A percentile compares a stretch with the other conserved stretches of the same genome.
Evolutionary conservation across 805 yeast genomes (phyloP).

Genomic region (Komagataella populi): DNA sequence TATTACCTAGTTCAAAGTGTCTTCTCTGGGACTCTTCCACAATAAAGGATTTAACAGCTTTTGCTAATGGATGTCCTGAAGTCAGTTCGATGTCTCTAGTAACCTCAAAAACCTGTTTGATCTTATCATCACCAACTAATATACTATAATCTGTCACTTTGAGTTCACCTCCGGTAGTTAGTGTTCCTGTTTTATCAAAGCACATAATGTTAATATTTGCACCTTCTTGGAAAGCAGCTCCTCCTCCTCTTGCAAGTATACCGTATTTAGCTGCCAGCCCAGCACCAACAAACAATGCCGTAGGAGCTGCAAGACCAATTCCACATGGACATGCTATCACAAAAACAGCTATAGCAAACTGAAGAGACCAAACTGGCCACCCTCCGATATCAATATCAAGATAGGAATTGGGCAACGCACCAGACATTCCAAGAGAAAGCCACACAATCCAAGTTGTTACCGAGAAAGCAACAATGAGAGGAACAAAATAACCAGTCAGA

Average conservation of each 20-base stretch:
- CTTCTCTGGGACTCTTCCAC: conserved; percentile 7
- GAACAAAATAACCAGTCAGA: conserved; percentile 62
- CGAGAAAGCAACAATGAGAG: conserved; percentile 48
- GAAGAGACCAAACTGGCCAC: conserved; percentile 67
- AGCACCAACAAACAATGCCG: conserved; percentile 69
- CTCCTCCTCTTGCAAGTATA: conserved; percentile 68
- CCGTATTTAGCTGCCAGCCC: conserved; percentile 72
- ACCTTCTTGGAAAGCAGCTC: conserved; percentile 72
- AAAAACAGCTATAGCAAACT: conserved; percentile 67
- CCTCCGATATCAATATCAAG: conserved; percentile 58
- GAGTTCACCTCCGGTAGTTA: conserved; percentile 50
- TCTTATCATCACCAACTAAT: conserved; percentile 6
- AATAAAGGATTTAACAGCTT: conserved; percentile 35
- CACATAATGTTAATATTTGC: conserved; percentile 49
- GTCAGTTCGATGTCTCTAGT: conserved; percentile 46
- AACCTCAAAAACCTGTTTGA: conserved; percentile 26
- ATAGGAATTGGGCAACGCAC: conserved; percentile 37
- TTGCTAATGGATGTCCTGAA: conserved; percentile 59
- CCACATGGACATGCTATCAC: conserved; percentile 85
- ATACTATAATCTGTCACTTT: conserved; percentile 36
- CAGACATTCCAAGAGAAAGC: conserved; percentile 43
- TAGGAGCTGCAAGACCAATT: conserved; percentile 74
- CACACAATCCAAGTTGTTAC: conserved; percentile 56
- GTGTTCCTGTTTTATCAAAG: conserved; percentile 71
- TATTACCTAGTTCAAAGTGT: conserved; percentile 11